A percentile compares a stretch with the other conserved stretches of the same genome.
These are phyloP conservation scores for Linnemannia exigua DNA, from an alignment of 192 early-diverging fungal species.

Conservation along the genomic window DNA sequence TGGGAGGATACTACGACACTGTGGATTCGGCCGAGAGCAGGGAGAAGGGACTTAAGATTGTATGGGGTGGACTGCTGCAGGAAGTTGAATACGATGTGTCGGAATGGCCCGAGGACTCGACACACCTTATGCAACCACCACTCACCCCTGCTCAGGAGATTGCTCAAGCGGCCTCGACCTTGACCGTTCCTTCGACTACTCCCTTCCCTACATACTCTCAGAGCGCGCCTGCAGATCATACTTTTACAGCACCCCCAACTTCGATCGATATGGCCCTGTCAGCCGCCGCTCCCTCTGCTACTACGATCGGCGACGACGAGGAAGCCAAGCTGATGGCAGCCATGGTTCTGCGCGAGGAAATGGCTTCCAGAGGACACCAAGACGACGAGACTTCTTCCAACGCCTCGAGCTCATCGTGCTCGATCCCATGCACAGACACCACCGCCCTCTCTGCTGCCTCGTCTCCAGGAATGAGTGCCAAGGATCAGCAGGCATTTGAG, in stretches of 20 bases:
- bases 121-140: slow-evolving; percentile 5
- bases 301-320: slow-evolving; percentile 13
- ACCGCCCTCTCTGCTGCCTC: slow-evolving; percentile 34
- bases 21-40: slow-evolving; percentile 38
- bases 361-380: background rate
- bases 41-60: slow-evolving; percentile 39
- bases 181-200: background rate
- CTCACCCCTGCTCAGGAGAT: slow-evolving; percentile 41
- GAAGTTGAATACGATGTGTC: slow-evolving; percentile 24
- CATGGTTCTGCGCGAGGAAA: slow-evolving; percentile 28
- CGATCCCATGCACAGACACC: slow-evolving; percentile 35
- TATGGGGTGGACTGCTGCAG: slow-evolving; percentile 47
- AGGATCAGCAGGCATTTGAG: slow-evolving; percentile 32
- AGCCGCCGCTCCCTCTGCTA: background rate
- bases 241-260: background rate
- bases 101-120: slow-evolving; percentile 26
- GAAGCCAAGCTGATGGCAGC: slow-evolving; percentile 34
- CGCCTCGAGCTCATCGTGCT: slow-evolving; percentile 20
- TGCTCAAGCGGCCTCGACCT: background rate
- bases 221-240: slow-evolving; percentile 19
- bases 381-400: slow-evolving; percentile 41
- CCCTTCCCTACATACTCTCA: background rate
- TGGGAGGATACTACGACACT: slow-evolving; percentile 53
- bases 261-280: background rate
- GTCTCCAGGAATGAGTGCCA: slow-evolving; percentile 38